Conservation (phyloP, 2,329 filamentous ascomycete species). For the Fusarium buxicola region DNA sequence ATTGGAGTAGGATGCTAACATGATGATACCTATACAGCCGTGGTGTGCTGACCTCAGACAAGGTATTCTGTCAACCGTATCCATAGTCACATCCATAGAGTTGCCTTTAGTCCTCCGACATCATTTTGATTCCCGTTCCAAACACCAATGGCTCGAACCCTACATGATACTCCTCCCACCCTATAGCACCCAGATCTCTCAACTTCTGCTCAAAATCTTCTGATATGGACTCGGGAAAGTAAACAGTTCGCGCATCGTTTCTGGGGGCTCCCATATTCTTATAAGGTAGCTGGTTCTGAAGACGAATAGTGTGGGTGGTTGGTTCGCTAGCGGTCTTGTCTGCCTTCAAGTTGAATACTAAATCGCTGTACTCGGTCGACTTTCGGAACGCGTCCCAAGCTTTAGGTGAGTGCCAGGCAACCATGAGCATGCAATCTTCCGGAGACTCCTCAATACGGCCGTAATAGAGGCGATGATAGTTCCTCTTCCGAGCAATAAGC, state of each 20-base stretch:
- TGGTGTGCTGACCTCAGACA: no score
- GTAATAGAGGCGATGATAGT: background rate
- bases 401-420: background rate
- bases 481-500: background rate
- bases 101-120: background rate
- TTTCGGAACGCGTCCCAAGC: background rate
- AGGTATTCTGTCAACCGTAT: no score
- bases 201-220: background rate
- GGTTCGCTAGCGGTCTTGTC: background rate
- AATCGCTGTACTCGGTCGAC: background rate
- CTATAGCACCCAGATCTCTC: background rate
- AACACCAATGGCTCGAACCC: background rate
- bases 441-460: background rate
- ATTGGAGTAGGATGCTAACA: no score
- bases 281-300: background rate
- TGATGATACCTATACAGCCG: no score
- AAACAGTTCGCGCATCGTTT: background rate
- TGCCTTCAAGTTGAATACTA: background rate
- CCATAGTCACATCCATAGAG: no score
- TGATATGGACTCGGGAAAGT: background rate
- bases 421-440: background rate
- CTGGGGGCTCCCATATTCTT: background rate
- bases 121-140: background rate
- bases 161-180: background rate
- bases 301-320: background rate